These are phyloP conservation scores for Scutellaria baicalensis DNA, from an alignment of 257 asterid species.

Conservation along the genomic window DNA sequence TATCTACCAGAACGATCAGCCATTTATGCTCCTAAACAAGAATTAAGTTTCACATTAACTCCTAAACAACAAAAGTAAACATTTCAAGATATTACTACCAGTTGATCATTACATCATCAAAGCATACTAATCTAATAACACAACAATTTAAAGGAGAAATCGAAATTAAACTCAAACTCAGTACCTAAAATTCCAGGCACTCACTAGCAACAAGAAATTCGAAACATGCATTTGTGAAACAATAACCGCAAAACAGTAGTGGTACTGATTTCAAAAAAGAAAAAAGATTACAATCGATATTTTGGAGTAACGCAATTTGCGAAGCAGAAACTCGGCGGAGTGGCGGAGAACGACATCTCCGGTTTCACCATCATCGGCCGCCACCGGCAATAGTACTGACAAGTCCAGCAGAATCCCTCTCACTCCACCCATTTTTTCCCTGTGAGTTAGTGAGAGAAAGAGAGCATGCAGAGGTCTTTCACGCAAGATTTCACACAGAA, in stretches of 20 bases:
- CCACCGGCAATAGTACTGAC: conserved; percentile 37
- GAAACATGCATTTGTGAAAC: background rate
- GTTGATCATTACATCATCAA: background rate
- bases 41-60: no score
- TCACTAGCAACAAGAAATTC: background rate
- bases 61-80: background rate
- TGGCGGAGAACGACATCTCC: conserved; percentile 27
- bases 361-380: conserved; percentile 15
- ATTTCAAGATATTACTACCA: background rate
- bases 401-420: conserved; percentile 58
- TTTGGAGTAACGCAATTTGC: conserved; percentile 65
- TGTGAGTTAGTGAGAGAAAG: background rate
- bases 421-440: conserved; percentile 45
- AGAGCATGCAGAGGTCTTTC: conserved; percentile 11
- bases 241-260: background rate
- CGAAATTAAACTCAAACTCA: background rate
- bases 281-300: conserved; percentile 36
- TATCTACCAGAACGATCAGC: background rate
- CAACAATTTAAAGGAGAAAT: background rate
- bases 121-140: background rate
- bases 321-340: conserved; percentile 55
- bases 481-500: background rate
- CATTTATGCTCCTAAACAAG: background rate
- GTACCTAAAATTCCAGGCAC: background rate
- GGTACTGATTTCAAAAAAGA: background rate